These are phyloP conservation scores for Starmerella riodocensis DNA, from an alignment of 805 yeast species.

Conservation along the genomic window DNA sequence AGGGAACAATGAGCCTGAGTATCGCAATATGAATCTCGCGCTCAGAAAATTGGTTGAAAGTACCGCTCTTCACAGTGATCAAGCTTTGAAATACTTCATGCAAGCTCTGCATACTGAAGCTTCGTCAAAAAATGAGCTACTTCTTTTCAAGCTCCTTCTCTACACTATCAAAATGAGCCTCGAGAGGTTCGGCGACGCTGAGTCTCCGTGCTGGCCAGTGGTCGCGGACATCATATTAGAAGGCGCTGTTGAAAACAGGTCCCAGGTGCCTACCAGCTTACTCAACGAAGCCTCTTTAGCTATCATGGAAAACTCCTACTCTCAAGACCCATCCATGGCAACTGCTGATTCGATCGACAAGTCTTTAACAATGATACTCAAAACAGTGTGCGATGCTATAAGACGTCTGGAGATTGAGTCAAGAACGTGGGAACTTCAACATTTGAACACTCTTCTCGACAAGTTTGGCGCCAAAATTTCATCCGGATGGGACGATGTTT, in stretches of 20 bases:
- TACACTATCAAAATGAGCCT: conserved; percentile 42
- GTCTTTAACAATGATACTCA: conserved; percentile 31
- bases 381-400: conserved; percentile 36
- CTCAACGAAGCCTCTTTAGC: conserved; percentile 38
- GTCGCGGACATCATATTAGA: conserved; percentile 36
- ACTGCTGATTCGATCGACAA: background rate
- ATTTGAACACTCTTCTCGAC: conserved; percentile 61
- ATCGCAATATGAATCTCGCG: conserved; percentile 37
- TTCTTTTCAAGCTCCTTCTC: conserved; percentile 33
- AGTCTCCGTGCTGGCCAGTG: conserved; percentile 34
- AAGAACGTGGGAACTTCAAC: conserved; percentile 45
- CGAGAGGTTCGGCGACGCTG: conserved; percentile 30
- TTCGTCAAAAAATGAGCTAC: background rate
- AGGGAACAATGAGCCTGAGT: conserved; percentile 23
- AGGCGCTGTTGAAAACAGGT: conserved; percentile 25
- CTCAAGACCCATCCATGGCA: background rate
- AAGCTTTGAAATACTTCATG: conserved; percentile 39
- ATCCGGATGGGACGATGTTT: conserved; percentile 62
- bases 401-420: conserved; percentile 50
- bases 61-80: conserved; percentile 40
- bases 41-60: conserved; percentile 51
- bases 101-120: conserved; percentile 30
- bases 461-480: conserved; percentile 52
- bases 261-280: conserved; percentile 30
- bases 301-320: conserved; percentile 19